Conservation (phyloP, 306 rosid genomes). For the Inga oerstediana region DNA sequence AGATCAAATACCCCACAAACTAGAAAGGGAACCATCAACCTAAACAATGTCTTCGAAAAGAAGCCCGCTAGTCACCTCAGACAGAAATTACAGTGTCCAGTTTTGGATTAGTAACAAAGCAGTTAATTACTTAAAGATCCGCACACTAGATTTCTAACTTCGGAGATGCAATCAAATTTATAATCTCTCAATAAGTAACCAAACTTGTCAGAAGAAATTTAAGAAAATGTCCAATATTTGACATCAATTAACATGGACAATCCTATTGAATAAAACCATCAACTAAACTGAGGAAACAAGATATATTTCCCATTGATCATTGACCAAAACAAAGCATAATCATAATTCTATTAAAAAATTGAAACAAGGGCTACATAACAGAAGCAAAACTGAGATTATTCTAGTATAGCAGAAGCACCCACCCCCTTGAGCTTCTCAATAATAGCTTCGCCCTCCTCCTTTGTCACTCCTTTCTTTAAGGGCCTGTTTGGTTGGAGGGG, state of each 20-base stretch:
- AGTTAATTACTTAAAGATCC: background rate
- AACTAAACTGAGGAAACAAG: background rate
- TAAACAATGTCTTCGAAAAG: background rate
- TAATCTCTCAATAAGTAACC: background rate
- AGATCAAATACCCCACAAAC: background rate
- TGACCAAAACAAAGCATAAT: constrained; percentile 12
- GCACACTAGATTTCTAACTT: background rate
- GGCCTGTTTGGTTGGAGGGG: too few relatives aligned
- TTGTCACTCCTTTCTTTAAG: constrained; percentile 49
- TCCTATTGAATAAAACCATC: background rate
- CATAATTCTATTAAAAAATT: constrained; percentile 17
- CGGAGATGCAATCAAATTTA: background rate
- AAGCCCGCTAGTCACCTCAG: background rate
- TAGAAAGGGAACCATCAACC: background rate
- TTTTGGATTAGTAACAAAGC: background rate
- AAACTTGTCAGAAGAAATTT: background rate
- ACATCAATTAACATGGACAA: background rate
- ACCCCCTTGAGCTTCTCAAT: constrained; percentile 47
- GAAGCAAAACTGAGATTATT: constrained; percentile 22
- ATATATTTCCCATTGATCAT: constrained; percentile 17
- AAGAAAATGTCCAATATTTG: background rate
- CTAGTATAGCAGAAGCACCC: constrained; percentile 54
- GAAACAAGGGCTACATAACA: background rate
- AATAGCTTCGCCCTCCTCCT: constrained; percentile 47
- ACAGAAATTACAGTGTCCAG: background rate